phyloP scores from a whole-genome alignment of 495 filamentous ascomycete species.

The Hypoxylon lienhwacheense region DNA sequence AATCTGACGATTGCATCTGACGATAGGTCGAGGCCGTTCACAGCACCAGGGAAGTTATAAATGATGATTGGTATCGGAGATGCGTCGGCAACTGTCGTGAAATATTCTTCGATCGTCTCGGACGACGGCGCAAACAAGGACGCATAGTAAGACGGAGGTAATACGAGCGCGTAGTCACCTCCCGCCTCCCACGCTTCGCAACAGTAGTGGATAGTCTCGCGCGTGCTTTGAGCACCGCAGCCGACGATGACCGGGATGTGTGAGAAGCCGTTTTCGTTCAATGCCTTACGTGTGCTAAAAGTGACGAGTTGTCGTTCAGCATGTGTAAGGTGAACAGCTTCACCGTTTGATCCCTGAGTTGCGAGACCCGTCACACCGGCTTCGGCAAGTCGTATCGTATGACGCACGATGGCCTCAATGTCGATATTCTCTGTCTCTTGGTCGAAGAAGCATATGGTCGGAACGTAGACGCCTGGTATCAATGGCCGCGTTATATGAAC shows the following conservation, averaged over 20 bases:
- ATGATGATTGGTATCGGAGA: slow-evolving; percentile 75
- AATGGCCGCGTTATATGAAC: slow-evolving; percentile 61
- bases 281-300: slow-evolving; percentile 72
- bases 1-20: slow-evolving; percentile 75
- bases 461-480: slow-evolving; percentile 79
- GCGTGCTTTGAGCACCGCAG: slow-evolving; percentile 79
- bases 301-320: slow-evolving; percentile 76
- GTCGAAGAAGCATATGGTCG: slow-evolving; percentile 87
- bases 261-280: slow-evolving; percentile 68
- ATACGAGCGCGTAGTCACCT: slow-evolving; percentile 84
- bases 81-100: slow-evolving; percentile 66
- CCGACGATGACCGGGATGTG: slow-evolving; percentile 85
- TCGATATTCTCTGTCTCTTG: slow-evolving; percentile 78
- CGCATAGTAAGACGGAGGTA: slow-evolving; percentile 88
- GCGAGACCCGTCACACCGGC: slow-evolving; percentile 79
- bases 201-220: slow-evolving; percentile 82
- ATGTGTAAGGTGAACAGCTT: slow-evolving; percentile 80
- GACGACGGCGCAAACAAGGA: slow-evolving; percentile 58
- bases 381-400: slow-evolving; percentile 80
- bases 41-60: slow-evolving; percentile 87
- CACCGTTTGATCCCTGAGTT: slow-evolving; percentile 89
- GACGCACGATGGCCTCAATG: slow-evolving; percentile 64
- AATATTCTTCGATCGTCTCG: slow-evolving; percentile 73
- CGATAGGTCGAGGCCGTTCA: slow-evolving; percentile 80
- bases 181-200: slow-evolving; percentile 74